phyloP scores from a whole-genome alignment of 257 asterid species.

The Solanum medicagineum region DNA sequence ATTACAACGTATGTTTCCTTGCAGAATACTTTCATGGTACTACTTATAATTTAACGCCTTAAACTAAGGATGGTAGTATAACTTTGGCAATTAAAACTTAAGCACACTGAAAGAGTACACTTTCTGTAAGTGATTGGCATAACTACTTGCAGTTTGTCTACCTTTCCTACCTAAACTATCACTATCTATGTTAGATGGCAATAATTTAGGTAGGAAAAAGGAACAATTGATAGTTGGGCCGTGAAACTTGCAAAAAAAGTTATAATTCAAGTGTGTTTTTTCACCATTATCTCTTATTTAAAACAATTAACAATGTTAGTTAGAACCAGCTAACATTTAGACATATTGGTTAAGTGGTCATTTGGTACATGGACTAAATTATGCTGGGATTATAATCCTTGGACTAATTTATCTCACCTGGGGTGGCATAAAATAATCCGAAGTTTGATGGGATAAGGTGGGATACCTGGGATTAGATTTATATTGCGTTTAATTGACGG shows the following conservation, averaged over 20 bases:
- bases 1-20: neutral
- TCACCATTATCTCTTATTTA: neutral
- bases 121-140: neutral
- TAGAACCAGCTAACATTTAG: neutral
- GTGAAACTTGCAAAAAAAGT: neutral
- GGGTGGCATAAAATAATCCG: neutral
- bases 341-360: neutral
- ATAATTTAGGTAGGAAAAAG: neutral
- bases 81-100: neutral
- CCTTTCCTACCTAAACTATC: neutral
- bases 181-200: neutral
- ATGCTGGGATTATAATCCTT: neutral
- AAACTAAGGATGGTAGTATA: neutral
- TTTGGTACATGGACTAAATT: neutral
- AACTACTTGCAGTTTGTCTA: neutral
- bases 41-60: neutral
- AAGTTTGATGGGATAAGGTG: neutral
- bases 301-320: neutral
- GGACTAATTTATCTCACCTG: neutral
- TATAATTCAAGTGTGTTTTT: neutral
- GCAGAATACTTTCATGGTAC: neutral
- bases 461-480: neutral
- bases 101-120: neutral
- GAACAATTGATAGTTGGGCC: neutral
- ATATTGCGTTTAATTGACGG: neutral